Base-by-base conservation (phyloP, 129 eudicot species). In the Apium graveolens region DNA sequence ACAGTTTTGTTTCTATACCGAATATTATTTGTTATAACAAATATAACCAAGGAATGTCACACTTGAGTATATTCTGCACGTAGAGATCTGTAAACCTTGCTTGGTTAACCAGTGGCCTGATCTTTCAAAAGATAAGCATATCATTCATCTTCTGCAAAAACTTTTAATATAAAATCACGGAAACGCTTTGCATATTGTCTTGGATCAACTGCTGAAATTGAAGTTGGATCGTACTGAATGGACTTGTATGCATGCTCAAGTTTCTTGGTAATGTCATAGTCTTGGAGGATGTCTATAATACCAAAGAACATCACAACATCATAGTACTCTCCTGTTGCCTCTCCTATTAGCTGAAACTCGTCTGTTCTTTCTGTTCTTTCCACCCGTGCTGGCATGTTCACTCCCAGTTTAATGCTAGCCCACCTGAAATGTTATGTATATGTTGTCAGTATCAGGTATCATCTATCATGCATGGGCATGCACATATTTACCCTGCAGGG, bases 241-340 rank as follows among this genome's bases (percentile, higher is more conserved):
- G 99, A 90, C 88, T 95, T 92, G 80, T 95, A 95, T 20, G 99
- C 99, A 38, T 95, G 99, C 85, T 92, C 97, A 46, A 95, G 94
- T 82, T 95, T 95, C 81, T 95, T 95, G 75, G 96, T 92, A 35
- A 95, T 96, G 83, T 96, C 99, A 27, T 92, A 96, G 78, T 92
- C 97, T 80, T 92, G 97, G 78, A 96, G 96, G 79, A 92, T 96
- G 89, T 96, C 99, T 44, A 96, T 92, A 75, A 96, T 90, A 31
- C 97, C 97, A 53, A 96, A 92, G 84, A 92, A 92, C 89, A 96
- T 78, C 53, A 90, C 79, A 32, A 96, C 99, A 57, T 96, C 97
- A 77, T 96, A 96, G 79, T 78, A 90, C 75, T 87, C 96, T 31
- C 99, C 99, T 0, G 97, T 96, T 71, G 97, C 91, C 39, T 96